Conservation (phyloP, 495 filamentous ascomycete genomes). For the Hypoxylon lienhwacheense region DNA sequence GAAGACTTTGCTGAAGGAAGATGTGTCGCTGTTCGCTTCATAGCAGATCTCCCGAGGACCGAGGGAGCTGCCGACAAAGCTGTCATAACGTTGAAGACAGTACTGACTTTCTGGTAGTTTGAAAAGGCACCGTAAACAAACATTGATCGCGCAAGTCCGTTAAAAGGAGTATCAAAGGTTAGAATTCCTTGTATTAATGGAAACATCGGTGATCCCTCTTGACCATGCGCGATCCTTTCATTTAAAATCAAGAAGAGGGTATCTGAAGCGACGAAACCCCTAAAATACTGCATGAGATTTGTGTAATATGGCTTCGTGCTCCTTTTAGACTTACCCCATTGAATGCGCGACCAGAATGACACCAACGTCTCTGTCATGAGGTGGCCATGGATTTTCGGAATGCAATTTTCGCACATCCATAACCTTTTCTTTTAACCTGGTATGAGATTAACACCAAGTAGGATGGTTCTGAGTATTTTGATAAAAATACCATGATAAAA, state of each 20-base stretch:
- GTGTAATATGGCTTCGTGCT: neutral
- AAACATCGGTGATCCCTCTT: conserved; percentile 51
- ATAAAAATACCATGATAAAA: conserved; percentile 92
- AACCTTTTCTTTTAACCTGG: conserved; percentile 84
- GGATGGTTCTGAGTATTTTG: too few species aligned
- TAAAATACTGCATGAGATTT: conserved; percentile 14
- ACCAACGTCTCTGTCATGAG: conserved; percentile 80
- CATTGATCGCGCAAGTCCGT: conserved; percentile 85
- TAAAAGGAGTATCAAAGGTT: conserved; percentile 91
- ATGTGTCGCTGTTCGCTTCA: conserved; percentile 33
- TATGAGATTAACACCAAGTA: conserved; percentile 7
- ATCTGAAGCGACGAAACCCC: conserved; percentile 88
- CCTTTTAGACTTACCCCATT: conserved; percentile 65
- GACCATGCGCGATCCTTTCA: conserved; percentile 38
- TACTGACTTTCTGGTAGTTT: conserved; percentile 77
- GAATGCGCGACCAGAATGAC: conserved; percentile 86
- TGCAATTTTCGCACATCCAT: conserved; percentile 81
- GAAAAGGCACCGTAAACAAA: conserved; percentile 89
- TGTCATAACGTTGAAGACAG: conserved; percentile 73
- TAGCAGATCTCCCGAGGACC: conserved; percentile 52
- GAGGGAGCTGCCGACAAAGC: conserved; percentile 52
- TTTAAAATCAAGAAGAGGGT: conserved; percentile 62
- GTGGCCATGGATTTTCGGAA: conserved; percentile 75
- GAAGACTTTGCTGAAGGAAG: conserved; percentile 19
- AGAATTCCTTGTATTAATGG: conserved; percentile 78